Conservation (phyloP, 2,329 filamentous ascomycete species). For the Cyphellophora attinorum region DNA sequence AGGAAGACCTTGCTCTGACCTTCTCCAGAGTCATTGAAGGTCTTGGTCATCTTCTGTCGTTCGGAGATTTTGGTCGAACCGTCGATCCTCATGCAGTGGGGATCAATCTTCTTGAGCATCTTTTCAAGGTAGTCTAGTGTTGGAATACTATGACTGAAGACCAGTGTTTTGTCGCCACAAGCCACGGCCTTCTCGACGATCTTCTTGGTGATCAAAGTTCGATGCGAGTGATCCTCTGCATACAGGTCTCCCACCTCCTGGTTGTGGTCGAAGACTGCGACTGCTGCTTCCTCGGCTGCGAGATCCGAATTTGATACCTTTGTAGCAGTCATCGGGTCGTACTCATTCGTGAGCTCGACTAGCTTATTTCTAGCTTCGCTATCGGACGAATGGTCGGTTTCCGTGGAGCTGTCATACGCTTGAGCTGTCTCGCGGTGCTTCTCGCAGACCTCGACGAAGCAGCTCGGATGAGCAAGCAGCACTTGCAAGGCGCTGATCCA, state of each 20-base stretch:
- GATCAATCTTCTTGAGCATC: constrained; percentile 41
- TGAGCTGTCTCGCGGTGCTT: constrained; percentile 20
- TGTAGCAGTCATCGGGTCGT: background rate
- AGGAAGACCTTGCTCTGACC: constrained; percentile 49
- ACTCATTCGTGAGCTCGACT: background rate
- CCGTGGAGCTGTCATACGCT: constrained; percentile 6
- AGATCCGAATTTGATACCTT: background rate
- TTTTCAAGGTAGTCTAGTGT: constrained; percentile 61
- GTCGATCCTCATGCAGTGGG: constrained; percentile 53
- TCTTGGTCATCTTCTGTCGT: constrained; percentile 56
- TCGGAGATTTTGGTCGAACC: constrained; percentile 47
- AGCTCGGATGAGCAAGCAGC: constrained; percentile 49
- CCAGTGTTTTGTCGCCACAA: constrained; percentile 61
- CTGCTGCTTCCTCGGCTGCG: constrained; percentile 7
- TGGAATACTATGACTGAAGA: constrained; percentile 67
- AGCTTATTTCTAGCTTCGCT: too few relatives aligned
- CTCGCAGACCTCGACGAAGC: constrained; percentile 42
- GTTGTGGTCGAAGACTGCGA: constrained; percentile 15
- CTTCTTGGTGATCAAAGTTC: constrained; percentile 54
- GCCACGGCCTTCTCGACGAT: constrained; percentile 59
- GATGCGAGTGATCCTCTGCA: constrained; percentile 52
- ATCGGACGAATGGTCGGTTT: constrained; percentile 2
- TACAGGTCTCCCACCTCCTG: constrained; percentile 24
- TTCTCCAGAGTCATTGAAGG: constrained; percentile 55
- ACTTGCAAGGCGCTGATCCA: constrained; percentile 45